Evolutionary conservation across 257 asterid genomes (phyloP).

Genomic region (Avicennia marina): DNA sequence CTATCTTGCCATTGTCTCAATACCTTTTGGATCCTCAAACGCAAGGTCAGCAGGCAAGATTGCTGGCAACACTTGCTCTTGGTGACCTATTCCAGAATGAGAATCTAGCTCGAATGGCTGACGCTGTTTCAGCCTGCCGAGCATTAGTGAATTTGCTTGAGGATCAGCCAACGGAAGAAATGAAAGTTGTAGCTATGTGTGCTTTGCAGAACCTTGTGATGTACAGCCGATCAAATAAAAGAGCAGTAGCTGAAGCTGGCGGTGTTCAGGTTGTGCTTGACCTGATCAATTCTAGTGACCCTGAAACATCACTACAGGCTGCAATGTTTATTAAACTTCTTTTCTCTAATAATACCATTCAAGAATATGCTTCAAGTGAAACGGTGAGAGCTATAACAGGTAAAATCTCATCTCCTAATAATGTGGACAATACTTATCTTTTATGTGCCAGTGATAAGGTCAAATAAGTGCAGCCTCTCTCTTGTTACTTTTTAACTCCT

Average conservation of each 20-base stretch:
- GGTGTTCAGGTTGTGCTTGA: constrained; percentile 98
- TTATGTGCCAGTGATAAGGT: not conserved
- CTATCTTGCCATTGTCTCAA: constrained; percentile 87
- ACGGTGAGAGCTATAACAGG: constrained; percentile 98
- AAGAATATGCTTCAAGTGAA: constrained; percentile 98
- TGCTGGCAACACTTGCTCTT: constrained; percentile 93
- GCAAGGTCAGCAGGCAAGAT: constrained; percentile 95
- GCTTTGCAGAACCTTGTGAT: constrained; percentile 94
- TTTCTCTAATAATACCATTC: constrained; percentile 88
- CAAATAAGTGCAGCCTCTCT: no score
- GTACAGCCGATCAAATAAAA: constrained; percentile 89
- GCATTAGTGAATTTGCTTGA: constrained; percentile 95
- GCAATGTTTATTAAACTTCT: constrained; percentile 94
- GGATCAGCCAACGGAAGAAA: constrained; percentile 99
- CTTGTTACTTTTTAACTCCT: not conserved
- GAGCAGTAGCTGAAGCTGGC: constrained; percentile 99
- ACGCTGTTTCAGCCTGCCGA: constrained; percentile 96
- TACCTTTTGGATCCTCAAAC: constrained; percentile 99
- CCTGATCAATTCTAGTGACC: constrained; percentile 87
- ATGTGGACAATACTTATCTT: no score
- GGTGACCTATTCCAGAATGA: constrained; percentile 97
- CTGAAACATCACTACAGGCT: constrained; percentile 96
- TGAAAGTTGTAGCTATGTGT: constrained; percentile 97
- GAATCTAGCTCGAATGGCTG: constrained; percentile 86
- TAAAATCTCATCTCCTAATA: constrained; percentile 26